Conservation (phyloP, 331 rosid genomes). For the Quercus phellos region DNA sequence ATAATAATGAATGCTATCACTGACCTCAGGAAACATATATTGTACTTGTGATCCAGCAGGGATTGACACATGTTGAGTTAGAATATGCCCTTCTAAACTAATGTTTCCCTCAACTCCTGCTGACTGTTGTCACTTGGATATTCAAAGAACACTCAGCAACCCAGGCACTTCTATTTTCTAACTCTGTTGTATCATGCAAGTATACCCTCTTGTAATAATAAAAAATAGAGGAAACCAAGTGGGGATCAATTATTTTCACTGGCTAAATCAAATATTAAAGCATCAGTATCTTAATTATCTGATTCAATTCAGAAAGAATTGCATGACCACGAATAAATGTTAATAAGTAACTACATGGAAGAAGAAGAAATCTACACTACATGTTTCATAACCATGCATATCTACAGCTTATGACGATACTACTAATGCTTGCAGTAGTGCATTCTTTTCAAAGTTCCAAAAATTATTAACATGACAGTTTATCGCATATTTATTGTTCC, state of each 20-base stretch:
- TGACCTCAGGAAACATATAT: constrained; percentile 77
- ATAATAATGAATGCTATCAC: constrained; percentile 15
- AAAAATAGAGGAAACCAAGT: constrained; percentile 78
- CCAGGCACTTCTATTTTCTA: constrained; percentile 68
- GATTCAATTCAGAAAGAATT: background rate
- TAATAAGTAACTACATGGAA: background rate
- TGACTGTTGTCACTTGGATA: constrained; percentile 53
- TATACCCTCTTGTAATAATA: constrained; percentile 71
- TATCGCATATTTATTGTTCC: background rate
- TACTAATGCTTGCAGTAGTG: background rate
- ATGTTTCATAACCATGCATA: background rate
- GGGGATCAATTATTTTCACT: constrained; percentile 85
- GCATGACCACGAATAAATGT: background rate
- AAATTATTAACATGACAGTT: background rate
- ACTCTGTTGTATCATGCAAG: constrained; percentile 65
- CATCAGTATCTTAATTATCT: background rate
- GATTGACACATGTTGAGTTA: constrained; percentile 54
- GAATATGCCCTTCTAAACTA: constrained; percentile 69
- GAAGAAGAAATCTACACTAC: background rate
- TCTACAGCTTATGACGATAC: background rate
- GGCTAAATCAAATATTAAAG: constrained; percentile 64
- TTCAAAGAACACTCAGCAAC: constrained; percentile 74
- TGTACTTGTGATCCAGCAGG: constrained; percentile 57
- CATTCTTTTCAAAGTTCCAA: background rate
- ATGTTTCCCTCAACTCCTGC: constrained; percentile 53